Percentiles rank a stretch among this genome's conserved stretches.
Conservation (phyloP, 2,329 filamentous ascomycete genomes). For the Blastomyces parvus region DNA sequence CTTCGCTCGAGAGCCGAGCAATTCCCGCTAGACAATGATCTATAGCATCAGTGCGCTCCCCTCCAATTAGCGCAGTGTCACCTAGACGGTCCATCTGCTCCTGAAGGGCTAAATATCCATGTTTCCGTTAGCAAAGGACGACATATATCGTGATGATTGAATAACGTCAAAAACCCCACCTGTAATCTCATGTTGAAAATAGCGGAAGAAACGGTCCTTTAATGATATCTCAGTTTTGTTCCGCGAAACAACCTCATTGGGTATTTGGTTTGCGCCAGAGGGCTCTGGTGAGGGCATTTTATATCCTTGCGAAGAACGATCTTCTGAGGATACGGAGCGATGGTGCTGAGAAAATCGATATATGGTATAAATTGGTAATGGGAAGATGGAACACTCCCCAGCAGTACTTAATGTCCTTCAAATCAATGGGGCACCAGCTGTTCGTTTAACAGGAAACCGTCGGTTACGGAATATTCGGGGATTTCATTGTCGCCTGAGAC, state of each 20-base stretch:
- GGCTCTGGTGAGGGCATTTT: constrained; percentile 2
- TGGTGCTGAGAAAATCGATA: background rate
- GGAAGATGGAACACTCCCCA: background rate
- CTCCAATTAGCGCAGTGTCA: constrained; percentile 52
- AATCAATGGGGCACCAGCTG: background rate
- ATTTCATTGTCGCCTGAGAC: background rate
- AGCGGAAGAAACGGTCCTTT: constrained; percentile 74
- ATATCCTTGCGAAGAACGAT: background rate
- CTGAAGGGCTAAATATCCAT: constrained; percentile 53
- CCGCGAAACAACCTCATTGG: constrained; percentile 23
- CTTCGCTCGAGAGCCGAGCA: constrained; percentile 68
- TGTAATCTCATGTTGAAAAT: constrained; percentile 67
- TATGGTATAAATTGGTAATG: background rate
- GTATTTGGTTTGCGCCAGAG: background rate
- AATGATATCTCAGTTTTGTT: constrained; percentile 35
- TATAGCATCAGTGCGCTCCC: constrained; percentile 69
- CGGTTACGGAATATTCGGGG: background rate
- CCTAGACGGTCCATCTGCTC: constrained; percentile 62
- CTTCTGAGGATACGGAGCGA: background rate
- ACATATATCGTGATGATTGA: background rate
- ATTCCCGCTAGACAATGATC: constrained; percentile 74
- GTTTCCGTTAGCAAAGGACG: background rate
- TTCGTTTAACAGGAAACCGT: background rate
- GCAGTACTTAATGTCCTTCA: no score
- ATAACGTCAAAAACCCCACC: constrained; percentile 40